phyloP scores from a whole-genome alignment of 1,284 basidiomycete species.

The Puccinia triticina region DNA sequence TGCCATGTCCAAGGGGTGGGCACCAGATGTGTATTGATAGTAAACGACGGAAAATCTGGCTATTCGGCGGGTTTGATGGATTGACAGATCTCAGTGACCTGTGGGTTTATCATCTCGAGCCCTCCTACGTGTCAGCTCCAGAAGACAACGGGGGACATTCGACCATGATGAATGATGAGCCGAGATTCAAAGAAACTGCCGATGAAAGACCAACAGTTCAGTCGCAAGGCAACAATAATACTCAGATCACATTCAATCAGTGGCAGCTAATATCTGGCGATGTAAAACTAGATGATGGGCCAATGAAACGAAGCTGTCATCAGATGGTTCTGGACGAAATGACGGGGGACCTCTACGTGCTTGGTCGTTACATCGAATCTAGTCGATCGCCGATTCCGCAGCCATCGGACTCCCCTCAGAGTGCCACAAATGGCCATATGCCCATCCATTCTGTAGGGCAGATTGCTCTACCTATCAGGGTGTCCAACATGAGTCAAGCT shows the following conservation, averaged over 20 bases:
- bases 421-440: constrained; percentile 8
- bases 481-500: not conserved
- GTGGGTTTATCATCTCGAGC: constrained; percentile 68
- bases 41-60: constrained; percentile 69
- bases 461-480: not conserved
- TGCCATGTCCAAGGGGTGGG: constrained; percentile 70
- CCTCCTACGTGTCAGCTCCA: not conserved
- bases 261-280: constrained; percentile 70
- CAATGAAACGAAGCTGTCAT: constrained; percentile 74
- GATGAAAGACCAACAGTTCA: not conserved
- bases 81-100: constrained; percentile 71
- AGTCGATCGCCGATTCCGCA: not conserved
- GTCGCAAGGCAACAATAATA: constrained; percentile 61
- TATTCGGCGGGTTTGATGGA: constrained; percentile 81
- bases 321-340: constrained; percentile 77
- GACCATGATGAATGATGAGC: not conserved
- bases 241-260: constrained; percentile 63
- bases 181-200: not conserved
- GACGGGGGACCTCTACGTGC: constrained; percentile 73
- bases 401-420: not conserved
- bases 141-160: not conserved
- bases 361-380: constrained; percentile 58
- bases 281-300: constrained; percentile 68
- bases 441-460: not conserved
- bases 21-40: constrained; percentile 80